Base-by-base conservation (phyloP, 805 yeast species). In the Kodamaea hsintzibuensis region DNA sequence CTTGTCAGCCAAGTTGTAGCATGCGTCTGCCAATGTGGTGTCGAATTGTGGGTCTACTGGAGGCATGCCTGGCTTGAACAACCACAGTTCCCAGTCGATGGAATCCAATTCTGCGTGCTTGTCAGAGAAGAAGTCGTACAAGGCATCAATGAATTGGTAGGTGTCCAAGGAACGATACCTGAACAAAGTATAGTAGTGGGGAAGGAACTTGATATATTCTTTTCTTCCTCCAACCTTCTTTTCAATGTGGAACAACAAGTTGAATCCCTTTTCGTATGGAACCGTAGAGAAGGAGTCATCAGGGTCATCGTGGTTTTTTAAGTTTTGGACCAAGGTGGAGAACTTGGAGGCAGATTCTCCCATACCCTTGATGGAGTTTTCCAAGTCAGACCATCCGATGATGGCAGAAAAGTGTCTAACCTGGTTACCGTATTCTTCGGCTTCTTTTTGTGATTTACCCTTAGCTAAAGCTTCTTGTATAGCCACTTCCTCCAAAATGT, bases 1-100 rank as follows among this genome's bases (percentile, higher is more conserved):
- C 62, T 72, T 77, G 14, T 77, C 75, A 17, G 92, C 90, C 54
- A 91, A 77, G 2, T 63, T 60, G 60, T 83, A 82, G 62, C 93
- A 90, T 63, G 82, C 80, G 62, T 87, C 91, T 7, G 88, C 96
- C 62, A 91, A 74, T 1, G 85, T 74, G 2, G 96, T 89, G 66
- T 89, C 90, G 65, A 91, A 91, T 37, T 81, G 65, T 13, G 96
- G 96, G 66, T 83, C 87, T 17, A 73, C 65, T 57, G 96, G 96
- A 42, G 98, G 97, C 79, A 91, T 80, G 1, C 97, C 97, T 4
- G 95, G 88, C 42, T 80, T 76, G 69, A 78, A 88, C 53, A 90
- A 73, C 97, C 97, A 91, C 25, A 82, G 70, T 51, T 89, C 78
- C 96, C 97, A 91, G 69, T 91, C 96, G 50, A 92, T 81, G 7